phyloP scores from a whole-genome alignment of 2,329 filamentous ascomycete species.

The Penicillium sp. region DNA sequence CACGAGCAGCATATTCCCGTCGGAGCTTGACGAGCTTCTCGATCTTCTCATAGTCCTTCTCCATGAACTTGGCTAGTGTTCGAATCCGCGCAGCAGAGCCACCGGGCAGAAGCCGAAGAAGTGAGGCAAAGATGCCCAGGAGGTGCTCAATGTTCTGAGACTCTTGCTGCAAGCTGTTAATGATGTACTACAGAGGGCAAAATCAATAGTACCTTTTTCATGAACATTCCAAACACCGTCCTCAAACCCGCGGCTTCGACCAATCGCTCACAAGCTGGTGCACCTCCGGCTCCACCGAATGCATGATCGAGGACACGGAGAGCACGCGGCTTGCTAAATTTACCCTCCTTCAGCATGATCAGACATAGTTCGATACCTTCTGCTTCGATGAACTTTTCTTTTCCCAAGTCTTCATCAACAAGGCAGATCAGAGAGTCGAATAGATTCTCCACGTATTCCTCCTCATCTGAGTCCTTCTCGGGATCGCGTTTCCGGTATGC shows the following conservation, averaged over 20 bases:
- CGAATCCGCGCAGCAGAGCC: constrained; percentile 75
- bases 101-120: constrained; percentile 74
- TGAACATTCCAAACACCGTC: constrained; percentile 78
- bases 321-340: constrained; percentile 72
- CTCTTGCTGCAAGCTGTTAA: constrained; percentile 51
- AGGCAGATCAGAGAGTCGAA: constrained; percentile 83
- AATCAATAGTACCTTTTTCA: constrained; percentile 58
- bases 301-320: constrained; percentile 83
- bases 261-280: constrained; percentile 65
- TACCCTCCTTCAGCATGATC: constrained; percentile 87
- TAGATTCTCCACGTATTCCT: constrained; percentile 90
- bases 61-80: constrained; percentile 86
- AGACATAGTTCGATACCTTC: constrained; percentile 89
- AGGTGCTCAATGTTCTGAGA: constrained; percentile 69
- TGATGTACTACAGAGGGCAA: neutral
- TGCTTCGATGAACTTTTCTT: constrained; percentile 75
- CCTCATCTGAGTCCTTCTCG: constrained; percentile 77
- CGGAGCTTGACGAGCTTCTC: constrained; percentile 66
- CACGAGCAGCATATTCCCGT: constrained; percentile 61
- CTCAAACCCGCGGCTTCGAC: constrained; percentile 83
- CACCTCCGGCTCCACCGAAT: constrained; percentile 54
- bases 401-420: constrained; percentile 69
- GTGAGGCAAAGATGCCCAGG: constrained; percentile 74
- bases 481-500: constrained; percentile 83
- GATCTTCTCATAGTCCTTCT: constrained; percentile 87